These are phyloP conservation scores for Geotrichum candidum DNA, from an alignment of 1,139 yeast species.

Conservation along the genomic window DNA sequence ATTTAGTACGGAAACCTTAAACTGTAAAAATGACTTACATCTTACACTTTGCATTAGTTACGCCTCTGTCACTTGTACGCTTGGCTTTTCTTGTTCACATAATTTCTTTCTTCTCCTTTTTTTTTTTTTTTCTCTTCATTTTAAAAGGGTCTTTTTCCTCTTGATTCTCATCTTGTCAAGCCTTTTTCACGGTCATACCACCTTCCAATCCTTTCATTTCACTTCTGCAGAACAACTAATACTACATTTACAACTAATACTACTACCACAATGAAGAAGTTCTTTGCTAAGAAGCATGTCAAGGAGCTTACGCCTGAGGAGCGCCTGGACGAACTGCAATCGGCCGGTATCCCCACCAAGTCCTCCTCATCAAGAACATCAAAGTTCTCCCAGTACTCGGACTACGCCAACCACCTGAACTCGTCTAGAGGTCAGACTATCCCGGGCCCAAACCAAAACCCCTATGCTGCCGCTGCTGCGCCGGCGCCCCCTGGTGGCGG, in stretches of 20 bases:
- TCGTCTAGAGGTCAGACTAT: constrained; percentile 13
- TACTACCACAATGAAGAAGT: constrained; percentile 29
- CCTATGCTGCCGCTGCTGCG: constrained; percentile 34
- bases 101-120: neutral
- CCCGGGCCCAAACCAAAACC: constrained; percentile 17
- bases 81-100: neutral
- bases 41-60: no score
- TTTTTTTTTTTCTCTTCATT: no score
- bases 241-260: no score
- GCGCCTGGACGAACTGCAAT: constrained; percentile 29
- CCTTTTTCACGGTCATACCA: neutral
- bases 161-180: neutral
- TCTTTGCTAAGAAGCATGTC: constrained; percentile 31
- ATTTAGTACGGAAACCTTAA: no score
- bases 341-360: constrained; percentile 27
- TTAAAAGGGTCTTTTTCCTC: neutral
- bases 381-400: constrained; percentile 35
- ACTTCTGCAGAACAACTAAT: no score
- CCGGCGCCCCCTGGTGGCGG: constrained; percentile 2
- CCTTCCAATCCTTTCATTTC: neutral
- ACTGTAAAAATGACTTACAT: no score
- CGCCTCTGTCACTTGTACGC: no score
- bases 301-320: constrained; percentile 37
- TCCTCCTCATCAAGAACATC: constrained; percentile 26
- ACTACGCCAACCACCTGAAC: constrained; percentile 29